These are phyloP conservation scores for Leucosporidium scottii DNA, from an alignment of 768 basidiomycete species.

Conservation along the genomic window DNA sequence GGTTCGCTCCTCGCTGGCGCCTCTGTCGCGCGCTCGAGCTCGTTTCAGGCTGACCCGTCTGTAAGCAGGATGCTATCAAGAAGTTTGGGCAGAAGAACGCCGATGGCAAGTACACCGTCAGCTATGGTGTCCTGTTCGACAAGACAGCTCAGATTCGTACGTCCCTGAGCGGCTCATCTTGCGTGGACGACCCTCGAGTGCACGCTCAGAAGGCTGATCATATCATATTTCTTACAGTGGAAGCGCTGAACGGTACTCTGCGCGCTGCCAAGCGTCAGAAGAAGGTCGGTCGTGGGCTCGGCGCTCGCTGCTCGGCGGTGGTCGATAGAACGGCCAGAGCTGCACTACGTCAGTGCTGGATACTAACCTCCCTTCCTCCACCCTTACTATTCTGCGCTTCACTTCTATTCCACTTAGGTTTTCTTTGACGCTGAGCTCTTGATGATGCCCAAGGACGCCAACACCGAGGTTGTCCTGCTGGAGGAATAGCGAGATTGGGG, in stretches of 20 bases:
- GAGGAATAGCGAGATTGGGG: too few species aligned
- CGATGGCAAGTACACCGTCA: not conserved
- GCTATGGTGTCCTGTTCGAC: slow-evolving; percentile 20
- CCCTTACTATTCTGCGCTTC: not conserved
- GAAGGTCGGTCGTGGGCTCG: slow-evolving; percentile 9
- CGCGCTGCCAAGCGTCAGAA: slow-evolving; percentile 29
- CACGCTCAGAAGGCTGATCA: not conserved
- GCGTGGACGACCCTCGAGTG: too few species aligned
- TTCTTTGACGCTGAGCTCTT: slow-evolving; percentile 19
- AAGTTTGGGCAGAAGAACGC: slow-evolving; percentile 8
- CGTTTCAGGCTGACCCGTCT: too few species aligned
- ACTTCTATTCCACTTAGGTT: slow-evolving; percentile 14
- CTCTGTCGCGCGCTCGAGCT: too few species aligned
- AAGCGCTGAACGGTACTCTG: slow-evolving; percentile 29
- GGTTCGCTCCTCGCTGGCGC: too few species aligned
- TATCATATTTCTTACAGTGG: slow-evolving; percentile 3
- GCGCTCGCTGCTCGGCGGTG: not conserved
- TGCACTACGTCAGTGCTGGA: too few species aligned
- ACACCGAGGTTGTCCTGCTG: slow-evolving; percentile 2
- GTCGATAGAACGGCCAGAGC: too few species aligned
- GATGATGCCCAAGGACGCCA: slow-evolving; percentile 31
- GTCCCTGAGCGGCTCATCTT: not conserved
- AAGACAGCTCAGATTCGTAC: slow-evolving; percentile 14
- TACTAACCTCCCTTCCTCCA: not conserved
- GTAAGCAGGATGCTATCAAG: slow-evolving; percentile 22